Conservation (phyloP, 495 filamentous ascomycete genomes). For the Penicillium lividum region DNA sequence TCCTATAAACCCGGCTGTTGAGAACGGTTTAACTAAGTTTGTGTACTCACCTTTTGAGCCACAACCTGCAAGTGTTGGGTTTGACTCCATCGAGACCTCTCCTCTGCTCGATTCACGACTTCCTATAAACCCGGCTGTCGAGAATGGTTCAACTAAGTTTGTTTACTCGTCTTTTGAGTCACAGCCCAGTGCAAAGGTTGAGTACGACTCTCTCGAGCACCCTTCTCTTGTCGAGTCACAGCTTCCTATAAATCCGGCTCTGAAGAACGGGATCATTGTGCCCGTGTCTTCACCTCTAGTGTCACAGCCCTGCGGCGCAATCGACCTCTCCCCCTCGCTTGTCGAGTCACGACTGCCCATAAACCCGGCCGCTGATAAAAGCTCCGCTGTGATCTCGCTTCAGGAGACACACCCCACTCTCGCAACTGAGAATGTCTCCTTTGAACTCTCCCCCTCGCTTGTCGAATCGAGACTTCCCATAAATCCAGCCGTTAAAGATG, state of each 20-base stretch:
- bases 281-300: neutral
- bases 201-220: too few species aligned
- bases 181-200: too few species aligned
- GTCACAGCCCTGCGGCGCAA: neutral
- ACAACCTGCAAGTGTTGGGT: too few species aligned
- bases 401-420: neutral
- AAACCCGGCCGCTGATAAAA: constrained; percentile 8
- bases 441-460: neutral
- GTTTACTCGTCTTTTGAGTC: neutral
- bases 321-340: neutral
- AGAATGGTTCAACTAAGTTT: too few species aligned
- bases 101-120: neutral
- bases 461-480: constrained; percentile 8
- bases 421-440: too few species aligned
- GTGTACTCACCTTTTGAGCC: neutral
- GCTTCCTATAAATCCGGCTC: neutral
- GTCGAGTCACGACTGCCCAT: constrained; percentile 8
- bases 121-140: neutral
- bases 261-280: neutral
- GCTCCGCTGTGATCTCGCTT: neutral
- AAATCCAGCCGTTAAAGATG: constrained; percentile 10
- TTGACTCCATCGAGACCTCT: neutral
- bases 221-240: neutral
- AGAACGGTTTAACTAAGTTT: neutral
- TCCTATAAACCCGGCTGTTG: neutral